Conservation (phyloP, 495 filamentous ascomycete species). For the Penicillium flavigenum region DNA sequence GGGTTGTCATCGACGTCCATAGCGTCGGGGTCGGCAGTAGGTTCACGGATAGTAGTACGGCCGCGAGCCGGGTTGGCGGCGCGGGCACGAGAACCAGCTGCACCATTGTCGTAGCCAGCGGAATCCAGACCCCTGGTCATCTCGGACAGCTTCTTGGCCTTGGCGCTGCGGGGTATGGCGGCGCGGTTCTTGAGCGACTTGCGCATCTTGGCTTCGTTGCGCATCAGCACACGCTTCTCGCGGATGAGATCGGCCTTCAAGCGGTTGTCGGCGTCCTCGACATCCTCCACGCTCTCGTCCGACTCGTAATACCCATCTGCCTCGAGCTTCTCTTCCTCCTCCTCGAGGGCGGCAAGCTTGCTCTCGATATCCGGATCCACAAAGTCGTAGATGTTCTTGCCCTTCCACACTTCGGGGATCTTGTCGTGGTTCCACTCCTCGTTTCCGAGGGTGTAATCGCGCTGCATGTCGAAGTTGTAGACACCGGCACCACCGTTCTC, state of each 20-base stretch:
- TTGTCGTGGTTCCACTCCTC: slow-evolving; percentile 94
- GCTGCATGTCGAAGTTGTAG: slow-evolving; percentile 86
- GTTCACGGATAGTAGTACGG: slow-evolving; percentile 53
- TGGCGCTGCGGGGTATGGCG: slow-evolving; percentile 74
- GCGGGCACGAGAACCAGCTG: slow-evolving; percentile 70
- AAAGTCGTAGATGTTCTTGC: slow-evolving; percentile 95
- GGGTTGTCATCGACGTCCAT: slow-evolving; percentile 91
- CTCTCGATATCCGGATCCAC: slow-evolving; percentile 94
- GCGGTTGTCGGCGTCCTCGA: slow-evolving; percentile 78
- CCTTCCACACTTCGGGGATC: slow-evolving; percentile 88
- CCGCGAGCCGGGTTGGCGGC: slow-evolving; percentile 55
- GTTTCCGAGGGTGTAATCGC: slow-evolving; percentile 79
- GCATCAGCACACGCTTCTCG: slow-evolving; percentile 83
- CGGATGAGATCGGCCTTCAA: slow-evolving; percentile 93
- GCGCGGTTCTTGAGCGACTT: slow-evolving; percentile 96
- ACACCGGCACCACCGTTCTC: slow-evolving; percentile 94
- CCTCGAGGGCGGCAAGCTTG: slow-evolving; percentile 86
- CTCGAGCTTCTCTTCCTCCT: slow-evolving; percentile 89
- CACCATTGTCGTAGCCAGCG: slow-evolving; percentile 78
- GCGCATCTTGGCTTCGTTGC: slow-evolving; percentile 87
- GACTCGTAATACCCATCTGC: slow-evolving; percentile 79
- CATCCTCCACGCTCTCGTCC: slow-evolving; percentile 68
- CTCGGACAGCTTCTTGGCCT: slow-evolving; percentile 72
- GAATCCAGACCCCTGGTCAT: slow-evolving; percentile 81
- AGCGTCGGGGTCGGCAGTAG: slow-evolving; percentile 63